A percentile compares a stretch with the other conserved stretches of the same genome.
These are phyloP conservation scores for Irpex sp. DNA, from an alignment of 1,284 basidiomycete species.

Conservation along the genomic window DNA sequence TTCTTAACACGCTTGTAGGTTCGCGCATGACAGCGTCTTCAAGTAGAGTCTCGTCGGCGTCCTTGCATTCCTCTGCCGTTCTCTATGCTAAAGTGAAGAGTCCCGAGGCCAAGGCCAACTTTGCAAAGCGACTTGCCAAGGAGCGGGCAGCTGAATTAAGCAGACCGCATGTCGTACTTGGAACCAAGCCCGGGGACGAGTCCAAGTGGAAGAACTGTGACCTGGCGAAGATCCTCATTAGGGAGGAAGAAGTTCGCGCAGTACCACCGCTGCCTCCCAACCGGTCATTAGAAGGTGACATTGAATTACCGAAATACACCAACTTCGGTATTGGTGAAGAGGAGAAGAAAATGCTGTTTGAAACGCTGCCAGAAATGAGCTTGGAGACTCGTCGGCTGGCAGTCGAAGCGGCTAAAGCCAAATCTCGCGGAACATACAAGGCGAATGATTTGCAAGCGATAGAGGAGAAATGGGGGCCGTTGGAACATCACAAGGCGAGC, in stretches of 20 bases:
- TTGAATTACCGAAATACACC: slow-evolving; percentile 44
- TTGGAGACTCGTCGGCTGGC: slow-evolving; percentile 22
- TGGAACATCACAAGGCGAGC: slow-evolving; percentile 50
- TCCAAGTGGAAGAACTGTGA: slow-evolving; percentile 18
- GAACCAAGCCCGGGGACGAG: slow-evolving; percentile 46
- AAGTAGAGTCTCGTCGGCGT: slow-evolving; percentile 30
- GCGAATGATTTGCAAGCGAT: slow-evolving; percentile 15
- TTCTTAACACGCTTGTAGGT: slow-evolving; percentile 24
- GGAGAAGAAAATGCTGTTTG: slow-evolving; percentile 57
- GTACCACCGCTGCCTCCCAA: slow-evolving; percentile 16
- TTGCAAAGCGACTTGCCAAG: slow-evolving; percentile 44
- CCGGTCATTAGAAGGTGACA: slow-evolving; percentile 9
- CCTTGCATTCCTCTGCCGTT: slow-evolving; percentile 55
- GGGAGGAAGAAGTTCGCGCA: slow-evolving; percentile 43
- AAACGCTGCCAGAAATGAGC: slow-evolving; percentile 50
- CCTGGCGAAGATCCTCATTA: slow-evolving; percentile 60
- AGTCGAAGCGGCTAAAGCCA: not conserved
- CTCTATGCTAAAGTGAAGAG: slow-evolving; percentile 34
- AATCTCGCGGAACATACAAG: not conserved
- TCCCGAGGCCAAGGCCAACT: slow-evolving; percentile 48
- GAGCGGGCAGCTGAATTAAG: slow-evolving; percentile 36
- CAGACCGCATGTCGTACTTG: slow-evolving; percentile 71
- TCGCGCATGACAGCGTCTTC: slow-evolving; percentile 43
- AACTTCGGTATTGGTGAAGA: slow-evolving; percentile 60
- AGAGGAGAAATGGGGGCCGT: slow-evolving; percentile 34